Evolutionary conservation across 768 basidiomycete genomes (phyloP).

Genomic region (Piloderma croceum): DNA sequence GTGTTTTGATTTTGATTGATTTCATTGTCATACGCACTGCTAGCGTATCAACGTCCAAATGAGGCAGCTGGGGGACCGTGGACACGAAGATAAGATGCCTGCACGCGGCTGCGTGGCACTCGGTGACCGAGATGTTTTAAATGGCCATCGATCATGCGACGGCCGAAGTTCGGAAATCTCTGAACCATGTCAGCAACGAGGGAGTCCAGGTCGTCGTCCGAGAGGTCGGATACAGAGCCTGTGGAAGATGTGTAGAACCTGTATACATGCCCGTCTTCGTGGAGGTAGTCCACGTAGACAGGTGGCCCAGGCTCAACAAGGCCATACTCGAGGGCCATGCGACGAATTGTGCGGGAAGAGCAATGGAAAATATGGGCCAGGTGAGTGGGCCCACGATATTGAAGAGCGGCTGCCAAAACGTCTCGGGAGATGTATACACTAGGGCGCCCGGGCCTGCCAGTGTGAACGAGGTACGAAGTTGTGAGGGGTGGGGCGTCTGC

Average conservation of each 20-base stretch:
- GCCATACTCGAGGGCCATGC: conserved; percentile 21
- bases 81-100: conserved; percentile 17
- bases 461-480: background rate
- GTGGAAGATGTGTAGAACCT: conserved; percentile 10
- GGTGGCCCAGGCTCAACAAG: conserved; percentile 18
- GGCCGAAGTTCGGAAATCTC: conserved; percentile 22
- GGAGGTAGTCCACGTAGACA: conserved; percentile 9
- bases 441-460: conserved; percentile 20
- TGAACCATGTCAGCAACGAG: conserved; percentile 12
- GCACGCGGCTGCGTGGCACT: conserved; percentile 16
- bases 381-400: conserved; percentile 17
- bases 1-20: too few species aligned
- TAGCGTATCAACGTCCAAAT: too few species aligned
- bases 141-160: conserved; percentile 20
- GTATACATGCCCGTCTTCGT: conserved; percentile 11
- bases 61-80: conserved; percentile 15
- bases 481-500: conserved; percentile 3
- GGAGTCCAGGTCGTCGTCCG: conserved; percentile 21
- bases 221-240: conserved; percentile 15
- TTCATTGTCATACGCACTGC: too few species aligned
- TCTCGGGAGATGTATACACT: conserved; percentile 21
- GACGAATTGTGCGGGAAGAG: conserved; percentile 16
- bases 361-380: conserved; percentile 17
- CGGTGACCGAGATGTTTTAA: conserved; percentile 16
- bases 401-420: conserved; percentile 17